A percentile compares a stretch with the other conserved stretches of the same genome.
phyloP scores from a whole-genome alignment of 1,139 yeast species.

The Trichomonascaceae sp. region DNA sequence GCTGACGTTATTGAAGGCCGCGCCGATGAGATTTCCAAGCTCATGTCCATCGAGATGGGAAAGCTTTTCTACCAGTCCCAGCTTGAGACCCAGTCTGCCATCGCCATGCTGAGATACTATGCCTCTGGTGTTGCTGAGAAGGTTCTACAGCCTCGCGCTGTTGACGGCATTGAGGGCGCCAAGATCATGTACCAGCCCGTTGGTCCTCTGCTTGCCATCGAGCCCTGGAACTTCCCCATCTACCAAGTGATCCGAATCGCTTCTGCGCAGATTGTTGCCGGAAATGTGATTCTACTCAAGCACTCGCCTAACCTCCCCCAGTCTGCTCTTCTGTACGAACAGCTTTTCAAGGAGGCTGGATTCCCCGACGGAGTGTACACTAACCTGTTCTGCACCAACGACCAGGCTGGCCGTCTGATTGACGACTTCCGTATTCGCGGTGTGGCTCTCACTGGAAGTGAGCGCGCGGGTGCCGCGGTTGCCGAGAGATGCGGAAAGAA shows the following conservation, averaged over 20 bases:
- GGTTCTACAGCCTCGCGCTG: constrained; percentile 46
- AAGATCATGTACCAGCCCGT: constrained; percentile 58
- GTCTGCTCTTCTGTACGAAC: constrained; percentile 55
- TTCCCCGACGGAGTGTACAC: constrained; percentile 72
- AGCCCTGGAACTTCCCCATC: constrained; percentile 81
- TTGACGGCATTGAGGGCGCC: constrained; percentile 46
- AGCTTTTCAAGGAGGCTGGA: constrained; percentile 54
- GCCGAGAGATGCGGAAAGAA: constrained; percentile 64
- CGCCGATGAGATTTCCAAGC: constrained; percentile 34
- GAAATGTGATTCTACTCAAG: constrained; percentile 62
- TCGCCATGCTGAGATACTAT: constrained; percentile 37
- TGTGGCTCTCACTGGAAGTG: constrained; percentile 77
- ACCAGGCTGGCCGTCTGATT: constrained; percentile 55
- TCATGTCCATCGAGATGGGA: constrained; percentile 50
- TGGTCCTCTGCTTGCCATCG: constrained; percentile 81
- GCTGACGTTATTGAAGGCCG: constrained; percentile 40
- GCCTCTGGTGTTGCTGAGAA: constrained; percentile 76
- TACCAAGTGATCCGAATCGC: constrained; percentile 47
- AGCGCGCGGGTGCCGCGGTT: constrained; percentile 72
- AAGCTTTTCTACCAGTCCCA: constrained; percentile 29
- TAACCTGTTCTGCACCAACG: constrained; percentile 64
- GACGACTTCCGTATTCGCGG: constrained; percentile 59
- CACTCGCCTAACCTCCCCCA: constrained; percentile 72
- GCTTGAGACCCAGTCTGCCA: constrained; percentile 47
- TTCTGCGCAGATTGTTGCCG: constrained; percentile 72